Evolutionary conservation across 1,284 basidiomycete genomes (phyloP), one percentile per base, ranked within the genome.

Genomic region (Tremellales sp.): DNA sequence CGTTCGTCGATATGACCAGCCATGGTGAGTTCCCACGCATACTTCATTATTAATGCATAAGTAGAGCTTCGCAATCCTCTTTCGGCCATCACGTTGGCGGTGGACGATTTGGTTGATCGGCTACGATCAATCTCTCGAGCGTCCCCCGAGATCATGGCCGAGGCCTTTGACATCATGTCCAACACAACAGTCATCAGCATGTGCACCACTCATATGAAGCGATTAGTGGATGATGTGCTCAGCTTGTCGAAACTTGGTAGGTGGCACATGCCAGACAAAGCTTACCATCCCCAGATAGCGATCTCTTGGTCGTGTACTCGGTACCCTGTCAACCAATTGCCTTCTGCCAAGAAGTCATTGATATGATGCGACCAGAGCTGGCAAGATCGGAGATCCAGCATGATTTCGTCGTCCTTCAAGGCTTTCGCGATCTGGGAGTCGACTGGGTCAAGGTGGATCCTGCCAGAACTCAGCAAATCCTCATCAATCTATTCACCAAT

Each of bases 1-100:
- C 54, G 12, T 63, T 60, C 45, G 52, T 63, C 18, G 59, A 61
- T 33, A 58, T 61, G 56, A 26, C n/a, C n/a, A n/a, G n/a, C n/a
- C n/a, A n/a, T 45, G 34, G 56, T 56, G 32, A 44, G 48, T 43
- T 14, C 21, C 9, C 25, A 41, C 14, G n/a, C 14, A 24, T 7
- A 9, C 35, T 27, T 28, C 19, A 41, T 25, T 25, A 26, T 21
- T 25, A 25, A 12, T 39, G n/a, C 24, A 31, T 27, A 29, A 21
- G 22, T 19, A 45, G 24, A 54, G 38, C 46, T 54, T 12, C 49
- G 53, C 5, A 60, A 55, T 42, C 58, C 58, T 3, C 40, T 63
- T 16, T 56, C 50, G 1, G 60, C 58, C 8, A 60, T 63, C 25
- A 50, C 48, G 35, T 44, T 63, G 25, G 51, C 57, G 13, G 43